phyloP scores from a whole-genome alignment of 495 filamentous ascomycete species.

The Penicillium coprophilum region DNA sequence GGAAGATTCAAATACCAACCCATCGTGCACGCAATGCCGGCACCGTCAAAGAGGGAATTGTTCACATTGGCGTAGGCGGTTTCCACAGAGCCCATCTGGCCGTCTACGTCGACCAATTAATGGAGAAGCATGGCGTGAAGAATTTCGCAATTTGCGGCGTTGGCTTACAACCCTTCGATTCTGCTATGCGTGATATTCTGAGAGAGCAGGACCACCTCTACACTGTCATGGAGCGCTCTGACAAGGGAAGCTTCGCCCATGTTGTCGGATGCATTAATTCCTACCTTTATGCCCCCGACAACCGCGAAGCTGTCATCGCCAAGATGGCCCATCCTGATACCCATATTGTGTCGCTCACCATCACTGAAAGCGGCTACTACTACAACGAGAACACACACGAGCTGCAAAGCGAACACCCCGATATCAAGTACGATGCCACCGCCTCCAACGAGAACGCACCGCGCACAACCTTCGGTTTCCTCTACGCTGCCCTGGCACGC shows the following conservation, averaged over 20 bases:
- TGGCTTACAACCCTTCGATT: conserved; percentile 47
- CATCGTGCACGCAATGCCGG: conserved; percentile 31
- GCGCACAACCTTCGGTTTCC: conserved; percentile 49
- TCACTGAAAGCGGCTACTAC: conserved; percentile 54
- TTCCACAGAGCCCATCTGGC: conserved; percentile 52
- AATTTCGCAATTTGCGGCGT: conserved; percentile 51
- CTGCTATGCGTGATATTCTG: conserved; percentile 45
- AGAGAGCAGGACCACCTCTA: conserved; percentile 48
- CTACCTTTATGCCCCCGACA: conserved; percentile 47
- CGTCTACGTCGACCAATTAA: conserved; percentile 47
- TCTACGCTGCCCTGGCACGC: conserved; percentile 45
- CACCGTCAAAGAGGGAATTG: conserved; percentile 51
- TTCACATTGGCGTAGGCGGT: conserved; percentile 49
- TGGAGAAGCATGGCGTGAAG: conserved; percentile 43
- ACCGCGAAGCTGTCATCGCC: conserved; percentile 47
- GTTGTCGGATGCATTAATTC: conserved; percentile 52
- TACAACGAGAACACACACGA: conserved; percentile 54
- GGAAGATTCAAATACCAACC: conserved; percentile 34
- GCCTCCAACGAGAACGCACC: conserved; percentile 41
- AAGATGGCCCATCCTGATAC: conserved; percentile 54
- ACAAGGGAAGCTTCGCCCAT: conserved; percentile 43
- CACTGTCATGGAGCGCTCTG: conserved; percentile 50
- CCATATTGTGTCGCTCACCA: conserved; percentile 51
- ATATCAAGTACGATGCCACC: conserved; percentile 47
- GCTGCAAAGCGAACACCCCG: conserved; percentile 44